Conservation (phyloP, 805 yeast genomes). For the Suhomyces prunicola region DNA sequence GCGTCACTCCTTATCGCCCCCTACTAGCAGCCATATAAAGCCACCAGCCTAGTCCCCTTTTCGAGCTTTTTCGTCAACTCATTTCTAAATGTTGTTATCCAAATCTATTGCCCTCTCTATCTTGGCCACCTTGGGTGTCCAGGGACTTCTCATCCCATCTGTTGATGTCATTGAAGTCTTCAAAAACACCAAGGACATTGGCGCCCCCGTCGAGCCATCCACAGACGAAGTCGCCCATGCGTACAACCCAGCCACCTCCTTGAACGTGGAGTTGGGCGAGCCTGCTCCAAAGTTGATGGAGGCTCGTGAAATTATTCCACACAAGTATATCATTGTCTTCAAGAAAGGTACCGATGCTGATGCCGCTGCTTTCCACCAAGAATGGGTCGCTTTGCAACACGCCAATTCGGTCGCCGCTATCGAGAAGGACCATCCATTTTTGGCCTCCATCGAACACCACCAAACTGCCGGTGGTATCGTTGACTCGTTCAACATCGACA, state of each 20-base stretch:
- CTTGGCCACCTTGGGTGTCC: constrained; percentile 38
- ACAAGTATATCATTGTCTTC: constrained; percentile 83
- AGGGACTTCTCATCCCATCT: constrained; percentile 29
- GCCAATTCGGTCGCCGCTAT: constrained; percentile 37
- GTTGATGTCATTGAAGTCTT: constrained; percentile 25
- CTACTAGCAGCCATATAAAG: not conserved
- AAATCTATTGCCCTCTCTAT: constrained; percentile 43
- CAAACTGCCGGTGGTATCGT: constrained; percentile 19
- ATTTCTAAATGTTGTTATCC: constrained; percentile 26
- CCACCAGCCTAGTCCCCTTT: constrained; percentile 1
- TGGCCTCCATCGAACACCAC: constrained; percentile 21
- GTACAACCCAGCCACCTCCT: not conserved
- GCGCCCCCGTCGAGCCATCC: constrained; percentile 3
- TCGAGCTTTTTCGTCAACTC: not conserved
- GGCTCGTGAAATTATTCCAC: constrained; percentile 54
- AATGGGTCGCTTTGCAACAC: constrained; percentile 60
- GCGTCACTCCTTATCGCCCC: constrained; percentile 6
- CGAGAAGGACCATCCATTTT: constrained; percentile 31
- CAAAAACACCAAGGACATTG: constrained; percentile 5
- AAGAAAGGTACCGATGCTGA: constrained; percentile 58
- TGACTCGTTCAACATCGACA: constrained; percentile 59
- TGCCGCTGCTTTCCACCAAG: constrained; percentile 60
- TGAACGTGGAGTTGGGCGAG: constrained; percentile 10
- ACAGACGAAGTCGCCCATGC: constrained; percentile 4
- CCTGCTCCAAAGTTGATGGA: constrained; percentile 46